These are phyloP conservation scores for Linderina pennispora DNA, from an alignment of 192 early-diverging fungal genomes.

Conservation along the genomic window DNA sequence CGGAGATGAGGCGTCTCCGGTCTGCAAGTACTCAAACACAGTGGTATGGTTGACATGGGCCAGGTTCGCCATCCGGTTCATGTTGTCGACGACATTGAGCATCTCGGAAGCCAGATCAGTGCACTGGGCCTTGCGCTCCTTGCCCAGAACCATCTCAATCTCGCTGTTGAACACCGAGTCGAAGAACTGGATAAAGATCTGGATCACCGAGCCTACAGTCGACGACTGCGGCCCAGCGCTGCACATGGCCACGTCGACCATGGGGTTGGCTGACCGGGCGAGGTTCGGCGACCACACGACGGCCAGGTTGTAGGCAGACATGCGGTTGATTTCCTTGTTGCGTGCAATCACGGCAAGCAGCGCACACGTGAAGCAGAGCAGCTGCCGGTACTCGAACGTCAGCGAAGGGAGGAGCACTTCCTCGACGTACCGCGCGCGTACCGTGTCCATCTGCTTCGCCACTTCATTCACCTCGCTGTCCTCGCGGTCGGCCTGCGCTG, in stretches of 20 bases:
- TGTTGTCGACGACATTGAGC: constrained; percentile 19
- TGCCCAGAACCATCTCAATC: constrained; percentile 6
- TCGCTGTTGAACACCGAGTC: constrained; percentile 26
- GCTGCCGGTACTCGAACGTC: constrained; percentile 17
- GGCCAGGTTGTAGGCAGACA: constrained; percentile 78
- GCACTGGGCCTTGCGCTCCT: not conserved
- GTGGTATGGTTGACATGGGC: not conserved
- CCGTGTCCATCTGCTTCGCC: constrained; percentile 15
- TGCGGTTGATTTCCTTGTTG: constrained; percentile 59
- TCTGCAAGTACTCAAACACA: not conserved
- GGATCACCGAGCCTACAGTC: constrained; percentile 26
- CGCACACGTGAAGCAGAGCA: constrained; percentile 24
- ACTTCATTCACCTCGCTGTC: constrained; percentile 7
- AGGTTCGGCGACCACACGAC: constrained; percentile 86
- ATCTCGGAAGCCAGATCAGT: constrained; percentile 6
- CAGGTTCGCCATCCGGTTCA: constrained; percentile 1
- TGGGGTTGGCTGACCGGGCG: constrained; percentile 46
- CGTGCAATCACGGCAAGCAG: constrained; percentile 63
- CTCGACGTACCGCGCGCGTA: constrained; percentile 24
- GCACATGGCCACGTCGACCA: constrained; percentile 41
- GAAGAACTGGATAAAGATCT: constrained; percentile 27
- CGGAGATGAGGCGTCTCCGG: not conserved
- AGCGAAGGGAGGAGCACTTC: constrained; percentile 23
- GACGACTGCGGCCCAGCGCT: constrained; percentile 8
- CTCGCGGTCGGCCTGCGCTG: not conserved